A percentile compares a stretch with the other conserved stretches of the same genome.
Evolutionary conservation across 805 yeast genomes (phyloP).

Genomic region (Metschnikowia noctiluminum): DNA sequence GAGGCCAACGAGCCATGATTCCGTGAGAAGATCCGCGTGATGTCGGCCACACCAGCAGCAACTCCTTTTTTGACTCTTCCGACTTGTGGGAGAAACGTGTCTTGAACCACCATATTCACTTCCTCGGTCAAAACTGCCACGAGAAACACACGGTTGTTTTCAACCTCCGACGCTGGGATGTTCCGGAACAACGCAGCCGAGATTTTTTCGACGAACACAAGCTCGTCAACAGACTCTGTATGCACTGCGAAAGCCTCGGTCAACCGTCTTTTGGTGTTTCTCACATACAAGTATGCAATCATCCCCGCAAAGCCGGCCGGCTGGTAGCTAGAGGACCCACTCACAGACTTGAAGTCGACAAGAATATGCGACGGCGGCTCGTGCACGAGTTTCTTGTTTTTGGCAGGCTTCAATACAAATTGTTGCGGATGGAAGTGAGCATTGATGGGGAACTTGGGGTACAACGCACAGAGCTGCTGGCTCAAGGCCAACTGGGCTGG

Average conservation of each 20-base stretch:
- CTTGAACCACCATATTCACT: slow-evolving; percentile 42
- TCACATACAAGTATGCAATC: slow-evolving; percentile 67
- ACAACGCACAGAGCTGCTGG: slow-evolving; percentile 68
- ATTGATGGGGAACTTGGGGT: slow-evolving; percentile 64
- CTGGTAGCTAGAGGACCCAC: slow-evolving; percentile 51
- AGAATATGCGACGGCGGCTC: slow-evolving; percentile 63
- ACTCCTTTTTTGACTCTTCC: slow-evolving; percentile 66
- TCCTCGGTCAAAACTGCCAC: slow-evolving; percentile 76
- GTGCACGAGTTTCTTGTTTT: slow-evolving; percentile 45
- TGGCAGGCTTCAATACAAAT: slow-evolving; percentile 42
- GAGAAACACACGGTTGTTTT: slow-evolving; percentile 63
- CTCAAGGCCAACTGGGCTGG: slow-evolving; percentile 62
- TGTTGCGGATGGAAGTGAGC: slow-evolving; percentile 28
- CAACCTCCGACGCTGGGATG: slow-evolving; percentile 65
- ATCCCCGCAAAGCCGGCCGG: slow-evolving; percentile 70
- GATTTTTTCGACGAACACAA: slow-evolving; percentile 57
- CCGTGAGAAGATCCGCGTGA: slow-evolving; percentile 70
- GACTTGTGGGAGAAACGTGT: slow-evolving; percentile 29
- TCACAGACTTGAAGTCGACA: slow-evolving; percentile 72
- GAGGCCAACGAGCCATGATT: slow-evolving; percentile 56
- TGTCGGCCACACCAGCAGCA: slow-evolving; percentile 86
- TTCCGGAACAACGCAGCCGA: slow-evolving; percentile 79
- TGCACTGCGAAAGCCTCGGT: slow-evolving; percentile 79
- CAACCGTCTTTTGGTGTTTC: slow-evolving; percentile 59
- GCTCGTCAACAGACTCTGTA: slow-evolving; percentile 54